phyloP scores from a whole-genome alignment of 352 stramenopile genomes.

The Globisporangium orthogonon region DNA sequence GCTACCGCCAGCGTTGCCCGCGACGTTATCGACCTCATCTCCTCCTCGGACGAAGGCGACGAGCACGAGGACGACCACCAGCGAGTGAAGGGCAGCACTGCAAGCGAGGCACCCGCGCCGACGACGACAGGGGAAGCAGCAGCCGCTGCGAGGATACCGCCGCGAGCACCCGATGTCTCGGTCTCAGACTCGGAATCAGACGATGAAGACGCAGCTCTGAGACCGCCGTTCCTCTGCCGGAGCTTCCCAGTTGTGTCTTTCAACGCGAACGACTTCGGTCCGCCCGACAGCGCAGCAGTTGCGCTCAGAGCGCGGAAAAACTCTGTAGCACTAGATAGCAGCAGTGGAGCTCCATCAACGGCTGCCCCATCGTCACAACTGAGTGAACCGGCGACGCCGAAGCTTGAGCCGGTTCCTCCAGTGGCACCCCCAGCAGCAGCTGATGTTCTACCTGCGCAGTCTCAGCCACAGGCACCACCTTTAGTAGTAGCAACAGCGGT shows the following conservation, averaged over 20 bases:
- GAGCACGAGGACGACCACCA: background rate
- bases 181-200: background rate
- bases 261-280: background rate
- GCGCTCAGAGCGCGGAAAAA: background rate
- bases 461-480: background rate
- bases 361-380: background rate
- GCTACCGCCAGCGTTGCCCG: background rate
- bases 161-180: background rate
- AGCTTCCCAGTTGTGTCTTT: background rate
- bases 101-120: too few relatives aligned
- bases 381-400: background rate
- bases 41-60: slow-evolving; percentile 22
- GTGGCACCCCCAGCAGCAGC: background rate
- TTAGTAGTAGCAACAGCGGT: background rate
- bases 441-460: background rate
- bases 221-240: background rate
- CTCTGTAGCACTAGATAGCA: background rate
- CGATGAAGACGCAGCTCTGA: background rate
- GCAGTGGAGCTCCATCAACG: background rate
- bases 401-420: background rate
- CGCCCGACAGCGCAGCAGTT: background rate
- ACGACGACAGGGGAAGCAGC: background rate
- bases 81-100: too few relatives aligned
- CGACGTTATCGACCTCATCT: slow-evolving; percentile 31
- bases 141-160: background rate